Evolutionary conservation across 1,139 yeast genomes (phyloP).

Genomic region (Candida sp.): DNA sequence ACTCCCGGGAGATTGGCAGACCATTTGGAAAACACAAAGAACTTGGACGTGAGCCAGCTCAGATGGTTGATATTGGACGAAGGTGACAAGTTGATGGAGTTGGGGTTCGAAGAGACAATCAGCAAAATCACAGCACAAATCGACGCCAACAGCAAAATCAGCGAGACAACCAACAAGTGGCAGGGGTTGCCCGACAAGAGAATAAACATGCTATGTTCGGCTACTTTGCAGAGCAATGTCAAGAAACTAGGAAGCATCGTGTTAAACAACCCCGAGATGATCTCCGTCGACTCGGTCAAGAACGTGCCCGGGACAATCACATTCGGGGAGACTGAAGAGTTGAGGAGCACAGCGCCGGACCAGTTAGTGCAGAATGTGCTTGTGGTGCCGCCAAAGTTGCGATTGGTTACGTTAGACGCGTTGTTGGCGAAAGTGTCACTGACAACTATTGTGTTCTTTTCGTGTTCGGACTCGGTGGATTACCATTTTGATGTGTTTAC

Average conservation of each 20-base stretch:
- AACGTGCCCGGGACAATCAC: conserved; percentile 37
- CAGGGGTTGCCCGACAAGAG: conserved; percentile 70
- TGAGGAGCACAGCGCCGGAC: conserved; percentile 72
- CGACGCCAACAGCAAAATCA: conserved; percentile 45
- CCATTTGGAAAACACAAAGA: conserved; percentile 84
- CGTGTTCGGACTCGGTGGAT: conserved; percentile 95
- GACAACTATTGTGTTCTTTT: conserved; percentile 77
- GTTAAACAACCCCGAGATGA: conserved; percentile 71
- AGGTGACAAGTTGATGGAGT: conserved; percentile 93
- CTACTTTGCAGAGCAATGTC: conserved; percentile 86
- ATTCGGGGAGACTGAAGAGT: conserved; percentile 35
- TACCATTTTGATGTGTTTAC: conserved; percentile 84
- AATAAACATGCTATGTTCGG: conserved; percentile 88
- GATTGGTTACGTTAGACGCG: conserved; percentile 83
- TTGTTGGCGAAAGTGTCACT: conserved; percentile 54
- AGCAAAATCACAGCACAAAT: conserved; percentile 71
- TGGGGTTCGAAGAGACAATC: conserved; percentile 95
- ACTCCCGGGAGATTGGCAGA: conserved; percentile 94
- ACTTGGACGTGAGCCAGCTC: conserved; percentile 71
- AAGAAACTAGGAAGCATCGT: conserved; percentile 81
- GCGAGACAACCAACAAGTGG: conserved; percentile 41
- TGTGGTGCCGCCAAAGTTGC: conserved; percentile 89
- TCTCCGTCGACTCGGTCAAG: conserved; percentile 36
- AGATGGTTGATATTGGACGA: conserved; percentile 91
- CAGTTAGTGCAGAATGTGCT: conserved; percentile 81